Evolutionary conservation across 768 basidiomycete species (phyloP).

Genomic region (Rhizopogon salebrosus): DNA sequence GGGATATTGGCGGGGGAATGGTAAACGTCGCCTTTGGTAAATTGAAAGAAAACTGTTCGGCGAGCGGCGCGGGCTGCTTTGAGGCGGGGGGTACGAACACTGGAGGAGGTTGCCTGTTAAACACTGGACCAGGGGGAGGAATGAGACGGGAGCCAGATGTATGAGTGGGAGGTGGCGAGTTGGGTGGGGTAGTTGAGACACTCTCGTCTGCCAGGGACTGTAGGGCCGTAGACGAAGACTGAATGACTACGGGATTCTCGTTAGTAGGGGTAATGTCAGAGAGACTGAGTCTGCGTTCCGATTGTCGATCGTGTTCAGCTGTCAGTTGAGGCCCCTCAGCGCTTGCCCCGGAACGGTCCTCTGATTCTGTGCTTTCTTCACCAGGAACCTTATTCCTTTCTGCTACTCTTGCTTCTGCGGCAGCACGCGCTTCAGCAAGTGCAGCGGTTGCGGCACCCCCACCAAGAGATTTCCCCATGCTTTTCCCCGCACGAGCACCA

Average conservation of each 20-base stretch:
- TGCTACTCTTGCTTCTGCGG: conserved; percentile 63
- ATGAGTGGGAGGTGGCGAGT: conserved; percentile 42
- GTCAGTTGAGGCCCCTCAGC: conserved; percentile 1
- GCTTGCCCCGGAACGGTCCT: conserved; percentile 19
- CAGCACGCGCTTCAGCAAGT: conserved; percentile 62
- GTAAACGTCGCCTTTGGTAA: conserved; percentile 35
- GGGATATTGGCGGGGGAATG: conserved; percentile 38
- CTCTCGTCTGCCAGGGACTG: conserved; percentile 27
- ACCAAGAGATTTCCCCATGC: conserved; percentile 59
- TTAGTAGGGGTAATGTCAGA: conserved; percentile 53
- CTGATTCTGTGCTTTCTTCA: conserved; percentile 17
- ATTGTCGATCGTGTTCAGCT: conserved; percentile 9
- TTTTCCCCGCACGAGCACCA: conserved; percentile 53
- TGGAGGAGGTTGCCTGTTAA: conserved; percentile 46
- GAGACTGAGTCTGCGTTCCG: conserved; percentile 43
- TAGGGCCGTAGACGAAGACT: conserved; percentile 4
- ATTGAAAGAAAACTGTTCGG: conserved; percentile 31
- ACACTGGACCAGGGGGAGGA: conserved; percentile 43
- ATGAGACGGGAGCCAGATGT: conserved; percentile 20
- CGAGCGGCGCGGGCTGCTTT: conserved; percentile 7
- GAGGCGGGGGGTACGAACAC: conserved; percentile 22
- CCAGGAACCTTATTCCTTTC: conserved; percentile 50
- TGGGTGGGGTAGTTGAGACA: conserved; percentile 51
- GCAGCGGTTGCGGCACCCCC: conserved; percentile 47
- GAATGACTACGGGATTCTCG: conserved; percentile 24